phyloP scores from a whole-genome alignment of 768 basidiomycete species.

The Sarcomyxa edulis region DNA sequence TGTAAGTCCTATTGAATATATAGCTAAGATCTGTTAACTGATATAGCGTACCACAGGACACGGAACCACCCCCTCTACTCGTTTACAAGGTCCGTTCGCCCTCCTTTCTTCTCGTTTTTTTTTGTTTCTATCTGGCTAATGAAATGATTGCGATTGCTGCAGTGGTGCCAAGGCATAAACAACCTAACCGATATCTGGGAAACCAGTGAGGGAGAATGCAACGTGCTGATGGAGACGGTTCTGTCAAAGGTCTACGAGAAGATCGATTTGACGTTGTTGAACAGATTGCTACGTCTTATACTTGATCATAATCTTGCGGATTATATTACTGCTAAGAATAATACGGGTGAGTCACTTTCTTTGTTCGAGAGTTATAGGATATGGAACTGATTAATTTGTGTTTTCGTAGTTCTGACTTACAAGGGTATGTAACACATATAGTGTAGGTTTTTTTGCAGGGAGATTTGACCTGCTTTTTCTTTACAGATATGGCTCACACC shows the following conservation, averaged over 20 bases:
- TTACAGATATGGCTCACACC: slow-evolving; percentile 87
- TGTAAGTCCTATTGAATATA: slow-evolving; percentile 22
- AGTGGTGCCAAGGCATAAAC: slow-evolving; percentile 99
- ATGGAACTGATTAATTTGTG: background rate
- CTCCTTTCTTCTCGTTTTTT: background rate
- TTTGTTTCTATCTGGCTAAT: slow-evolving; percentile 4
- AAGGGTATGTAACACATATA: slow-evolving; percentile 43
- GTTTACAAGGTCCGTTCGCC: slow-evolving; percentile 72
- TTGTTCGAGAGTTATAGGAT: too few species aligned
- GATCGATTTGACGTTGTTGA: slow-evolving; percentile 93
- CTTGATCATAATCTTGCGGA: slow-evolving; percentile 98
- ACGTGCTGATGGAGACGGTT: slow-evolving; percentile 98
- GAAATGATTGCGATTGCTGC: too few species aligned
- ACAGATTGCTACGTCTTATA: slow-evolving; percentile 92
- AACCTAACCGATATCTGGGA: slow-evolving; percentile 99
- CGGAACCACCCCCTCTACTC: slow-evolving; percentile 92
- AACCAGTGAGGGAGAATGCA: slow-evolving; percentile 95
- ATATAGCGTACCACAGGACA: slow-evolving; percentile 46
- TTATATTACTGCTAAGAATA: slow-evolving; percentile 99
- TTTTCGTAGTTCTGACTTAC: slow-evolving; percentile 66
- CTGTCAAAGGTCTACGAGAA: slow-evolving; percentile 98
- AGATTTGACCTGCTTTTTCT: slow-evolving; percentile 4
- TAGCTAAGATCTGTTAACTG: slow-evolving; percentile 1
- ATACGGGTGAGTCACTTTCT: slow-evolving; percentile 50
- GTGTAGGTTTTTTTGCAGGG: background rate